Conservation (phyloP, 108 stramenopile genomes). For the Aurantiochytrium sp. region DNA sequence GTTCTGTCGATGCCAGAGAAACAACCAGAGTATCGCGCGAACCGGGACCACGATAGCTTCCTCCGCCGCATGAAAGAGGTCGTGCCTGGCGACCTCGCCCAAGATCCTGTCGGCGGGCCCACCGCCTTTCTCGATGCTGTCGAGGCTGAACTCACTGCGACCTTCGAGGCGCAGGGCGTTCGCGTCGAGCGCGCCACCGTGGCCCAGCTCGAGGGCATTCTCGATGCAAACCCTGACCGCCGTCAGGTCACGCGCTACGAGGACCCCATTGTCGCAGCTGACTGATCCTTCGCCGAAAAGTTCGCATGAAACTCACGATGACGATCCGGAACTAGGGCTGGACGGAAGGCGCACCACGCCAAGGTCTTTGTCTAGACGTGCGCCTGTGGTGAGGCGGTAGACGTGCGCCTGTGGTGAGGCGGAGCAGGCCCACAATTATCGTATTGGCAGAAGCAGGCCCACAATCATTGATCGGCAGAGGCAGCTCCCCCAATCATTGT, state of each 20-base stretch:
- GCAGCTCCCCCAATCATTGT: too few species aligned
- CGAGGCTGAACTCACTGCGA: background rate
- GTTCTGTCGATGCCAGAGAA: constrained; percentile 77
- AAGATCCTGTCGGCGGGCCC: background rate
- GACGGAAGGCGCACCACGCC: too few species aligned
- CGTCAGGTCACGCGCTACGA: background rate
- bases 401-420: too few species aligned
- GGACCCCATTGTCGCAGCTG: background rate
- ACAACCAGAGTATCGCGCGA: constrained; percentile 77
- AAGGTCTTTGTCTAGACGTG: too few species aligned
- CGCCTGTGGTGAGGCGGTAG: too few species aligned
- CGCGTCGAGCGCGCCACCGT: background rate
- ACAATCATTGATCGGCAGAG: too few species aligned
- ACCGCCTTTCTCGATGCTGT: constrained; percentile 8
- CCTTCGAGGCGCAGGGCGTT: background rate
- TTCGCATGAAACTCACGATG: too few species aligned
- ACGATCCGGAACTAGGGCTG: too few species aligned
- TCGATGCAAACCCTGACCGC: background rate
- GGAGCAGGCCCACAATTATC: too few species aligned
- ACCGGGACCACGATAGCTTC: constrained; percentile 76
- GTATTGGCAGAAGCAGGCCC: too few species aligned
- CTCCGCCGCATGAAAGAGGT: constrained; percentile 62
- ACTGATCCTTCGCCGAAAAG: too few species aligned
- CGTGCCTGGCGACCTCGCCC: background rate
- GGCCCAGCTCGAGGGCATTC: background rate